Percentiles rank a stretch among this genome's conserved stretches.
These are phyloP conservation scores for Gaultheria prostrata DNA, from an alignment of 148 eudicot species.

Conservation along the genomic window DNA sequence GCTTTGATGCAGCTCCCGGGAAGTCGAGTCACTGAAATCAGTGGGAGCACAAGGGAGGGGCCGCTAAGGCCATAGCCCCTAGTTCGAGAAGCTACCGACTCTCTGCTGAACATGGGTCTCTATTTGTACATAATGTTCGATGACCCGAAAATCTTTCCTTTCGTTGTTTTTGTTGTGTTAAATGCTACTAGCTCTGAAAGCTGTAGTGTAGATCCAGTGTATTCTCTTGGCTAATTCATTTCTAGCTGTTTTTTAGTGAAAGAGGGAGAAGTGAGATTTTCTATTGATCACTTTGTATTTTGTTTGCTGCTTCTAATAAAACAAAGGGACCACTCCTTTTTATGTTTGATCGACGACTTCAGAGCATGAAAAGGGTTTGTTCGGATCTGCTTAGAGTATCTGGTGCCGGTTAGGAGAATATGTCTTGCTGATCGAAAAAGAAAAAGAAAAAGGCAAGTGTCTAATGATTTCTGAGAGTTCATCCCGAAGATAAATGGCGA, in stretches of 20 bases:
- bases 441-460: too few species aligned
- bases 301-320: neutral
- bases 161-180: neutral
- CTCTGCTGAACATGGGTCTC: neutral
- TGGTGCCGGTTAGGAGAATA: too few species aligned
- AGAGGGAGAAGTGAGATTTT: conserved; percentile 1
- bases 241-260: neutral
- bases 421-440: too few species aligned
- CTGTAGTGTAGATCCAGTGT: neutral
- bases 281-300: neutral
- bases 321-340: neutral
- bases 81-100: neutral
- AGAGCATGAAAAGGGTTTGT: neutral
- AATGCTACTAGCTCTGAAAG: neutral
- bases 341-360: neutral
- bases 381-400: too few species aligned
- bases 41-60: conserved; percentile 5
- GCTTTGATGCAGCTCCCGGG: neutral
- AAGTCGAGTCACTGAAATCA: conserved; percentile 13
- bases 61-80: conserved; percentile 1
- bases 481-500: too few species aligned
- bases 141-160: neutral
- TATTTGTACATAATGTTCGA: neutral
- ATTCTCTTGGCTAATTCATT: neutral
- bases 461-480: too few species aligned